Percentiles rank a stretch among this genome's conserved stretches.
phyloP scores from a whole-genome alignment of 805 yeast species.

The Cyberlindnera xylosilytica region DNA sequence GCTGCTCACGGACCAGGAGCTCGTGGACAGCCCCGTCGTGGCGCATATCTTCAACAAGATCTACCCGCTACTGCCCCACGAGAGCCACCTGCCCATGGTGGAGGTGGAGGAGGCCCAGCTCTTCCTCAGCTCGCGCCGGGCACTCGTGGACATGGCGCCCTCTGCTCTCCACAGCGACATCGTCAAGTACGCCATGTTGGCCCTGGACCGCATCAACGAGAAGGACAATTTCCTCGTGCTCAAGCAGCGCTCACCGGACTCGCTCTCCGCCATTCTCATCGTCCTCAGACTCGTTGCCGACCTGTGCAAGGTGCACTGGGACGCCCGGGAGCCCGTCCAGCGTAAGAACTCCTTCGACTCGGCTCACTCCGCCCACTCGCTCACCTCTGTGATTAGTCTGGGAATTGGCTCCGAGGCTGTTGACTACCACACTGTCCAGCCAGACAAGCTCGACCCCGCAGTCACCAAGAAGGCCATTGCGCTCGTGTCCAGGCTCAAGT shows the following conservation, averaged over 20 bases:
- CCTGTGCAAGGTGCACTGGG: constrained; percentile 39
- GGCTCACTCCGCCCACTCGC: constrained; percentile 18
- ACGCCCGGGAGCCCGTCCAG: constrained; percentile 26
- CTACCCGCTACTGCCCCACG: constrained; percentile 33
- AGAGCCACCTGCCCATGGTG: constrained; percentile 32
- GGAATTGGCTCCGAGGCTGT: constrained; percentile 33
- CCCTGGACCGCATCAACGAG: constrained; percentile 29
- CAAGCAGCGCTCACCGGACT: constrained; percentile 25
- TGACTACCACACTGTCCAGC: constrained; percentile 33
- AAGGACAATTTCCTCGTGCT: constrained; percentile 26
- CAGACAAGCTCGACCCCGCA: constrained; percentile 27
- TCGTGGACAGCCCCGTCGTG: constrained; percentile 28
- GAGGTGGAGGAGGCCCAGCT: constrained; percentile 37
- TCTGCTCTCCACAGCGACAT: constrained; percentile 31
- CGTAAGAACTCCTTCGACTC: constrained; percentile 25
- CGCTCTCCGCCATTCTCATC: constrained; percentile 35
- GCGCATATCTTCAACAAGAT: constrained; percentile 34
- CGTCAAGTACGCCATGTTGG: constrained; percentile 24
- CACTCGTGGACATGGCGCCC: constrained; percentile 32
- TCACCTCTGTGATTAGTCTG: constrained; percentile 24
- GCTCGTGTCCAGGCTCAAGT: constrained; percentile 31
- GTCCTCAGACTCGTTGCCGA: constrained; percentile 39
- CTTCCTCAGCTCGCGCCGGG: constrained; percentile 32
- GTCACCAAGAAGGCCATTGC: constrained; percentile 30
- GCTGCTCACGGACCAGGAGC: constrained; percentile 9